Evolutionary conservation across 2,329 filamentous ascomycete species (phyloP).

Genomic region (Colletotrichum agaves): DNA sequence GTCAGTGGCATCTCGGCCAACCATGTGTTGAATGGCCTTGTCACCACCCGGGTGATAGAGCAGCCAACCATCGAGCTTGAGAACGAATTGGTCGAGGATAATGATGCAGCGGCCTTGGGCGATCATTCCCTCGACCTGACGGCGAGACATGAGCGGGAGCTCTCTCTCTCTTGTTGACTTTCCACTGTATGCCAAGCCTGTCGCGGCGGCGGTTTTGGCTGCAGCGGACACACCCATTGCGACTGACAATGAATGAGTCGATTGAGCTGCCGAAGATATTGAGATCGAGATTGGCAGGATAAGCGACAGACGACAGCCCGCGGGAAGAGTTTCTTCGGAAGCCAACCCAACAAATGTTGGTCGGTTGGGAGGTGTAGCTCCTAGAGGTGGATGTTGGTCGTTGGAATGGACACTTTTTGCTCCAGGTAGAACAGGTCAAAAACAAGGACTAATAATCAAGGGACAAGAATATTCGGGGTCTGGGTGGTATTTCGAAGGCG

Average conservation of each 20-base stretch:
- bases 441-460: not conserved
- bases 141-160: slow-evolving; percentile 33
- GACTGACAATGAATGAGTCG: not conserved
- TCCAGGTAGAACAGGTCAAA: not conserved
- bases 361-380: not conserved
- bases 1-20: slow-evolving; percentile 92
- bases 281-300: not conserved
- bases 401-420: not conserved
- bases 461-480: not conserved
- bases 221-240: slow-evolving; percentile 9
- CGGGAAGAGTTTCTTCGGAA: not conserved
- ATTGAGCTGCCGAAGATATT: not conserved
- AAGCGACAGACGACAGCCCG: not conserved
- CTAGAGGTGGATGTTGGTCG: not conserved
- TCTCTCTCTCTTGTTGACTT: slow-evolving; percentile 10
- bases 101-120: slow-evolving; percentile 83
- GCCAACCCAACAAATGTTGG: not conserved
- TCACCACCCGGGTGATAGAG: slow-evolving; percentile 92
- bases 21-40: slow-evolving; percentile 91
- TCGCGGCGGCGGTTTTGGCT: not conserved
- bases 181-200: not conserved
- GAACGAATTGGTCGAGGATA: slow-evolving; percentile 81
- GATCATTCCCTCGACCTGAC: slow-evolving; percentile 82
- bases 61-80: slow-evolving; percentile 91
- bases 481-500: not conserved